A percentile compares a stretch with the other conserved stretches of the same genome.
These are phyloP conservation scores for Suillus americanus DNA, from an alignment of 768 basidiomycete genomes.

Conservation along the genomic window DNA sequence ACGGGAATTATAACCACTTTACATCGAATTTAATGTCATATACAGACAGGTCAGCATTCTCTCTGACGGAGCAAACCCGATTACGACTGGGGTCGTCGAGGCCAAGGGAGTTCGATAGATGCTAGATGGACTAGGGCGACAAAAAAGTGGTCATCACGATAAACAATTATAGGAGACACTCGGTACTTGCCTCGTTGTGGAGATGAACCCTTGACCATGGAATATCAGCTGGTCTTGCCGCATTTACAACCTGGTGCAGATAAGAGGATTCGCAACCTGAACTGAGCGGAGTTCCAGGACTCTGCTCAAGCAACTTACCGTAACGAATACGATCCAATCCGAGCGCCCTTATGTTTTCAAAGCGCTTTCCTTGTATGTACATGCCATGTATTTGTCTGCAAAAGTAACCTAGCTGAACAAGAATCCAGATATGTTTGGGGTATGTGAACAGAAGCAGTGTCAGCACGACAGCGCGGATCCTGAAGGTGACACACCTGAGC, in stretches of 20 bases:
- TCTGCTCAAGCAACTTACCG: not conserved
- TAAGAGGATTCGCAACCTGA: constrained; percentile 1
- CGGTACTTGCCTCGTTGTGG: not conserved
- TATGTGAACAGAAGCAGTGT: constrained; percentile 1
- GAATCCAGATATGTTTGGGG: not conserved
- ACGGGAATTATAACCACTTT: not conserved
- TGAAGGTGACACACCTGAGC: not conserved
- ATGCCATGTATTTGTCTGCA: constrained; percentile 1
- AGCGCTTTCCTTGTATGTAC: not conserved
- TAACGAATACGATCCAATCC: not conserved
- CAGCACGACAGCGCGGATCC: not conserved
- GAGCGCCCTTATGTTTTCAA: not conserved
- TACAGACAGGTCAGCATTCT: not conserved
- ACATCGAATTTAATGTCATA: not conserved
- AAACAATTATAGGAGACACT: not conserved
- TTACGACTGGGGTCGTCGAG: not conserved
- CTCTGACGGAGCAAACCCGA: not conserved
- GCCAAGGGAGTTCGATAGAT: not conserved
- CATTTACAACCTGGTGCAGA: not conserved
- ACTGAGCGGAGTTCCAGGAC: not conserved
- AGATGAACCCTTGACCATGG: not conserved
- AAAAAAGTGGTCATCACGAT: not conserved
- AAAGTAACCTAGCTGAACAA: not conserved
- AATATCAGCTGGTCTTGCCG: not conserved
- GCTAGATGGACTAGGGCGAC: not conserved